Evolutionary conservation across 192 early-diverging fungal genomes (phyloP).

Genomic region (Coemansia sp.): DNA sequence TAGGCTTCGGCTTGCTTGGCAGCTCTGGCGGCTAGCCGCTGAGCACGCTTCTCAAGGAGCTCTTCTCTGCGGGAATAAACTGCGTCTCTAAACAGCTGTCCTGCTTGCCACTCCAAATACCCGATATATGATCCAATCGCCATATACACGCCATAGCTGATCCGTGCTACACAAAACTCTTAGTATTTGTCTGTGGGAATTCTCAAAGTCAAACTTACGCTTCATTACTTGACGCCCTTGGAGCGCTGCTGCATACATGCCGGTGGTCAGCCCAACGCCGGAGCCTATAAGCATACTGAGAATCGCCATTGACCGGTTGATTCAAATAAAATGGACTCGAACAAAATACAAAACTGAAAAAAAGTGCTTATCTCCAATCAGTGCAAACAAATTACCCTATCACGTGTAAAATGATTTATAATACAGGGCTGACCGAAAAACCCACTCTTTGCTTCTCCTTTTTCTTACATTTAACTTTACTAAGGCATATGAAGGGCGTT

Average conservation of each 20-base stretch:
- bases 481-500: not conserved
- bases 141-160: constrained; percentile 39
- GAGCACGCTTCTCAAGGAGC: constrained; percentile 42
- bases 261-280: constrained; percentile 36
- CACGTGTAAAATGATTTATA: constrained; percentile 5
- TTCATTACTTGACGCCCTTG: constrained; percentile 34
- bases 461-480: not conserved
- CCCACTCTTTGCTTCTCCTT: not conserved
- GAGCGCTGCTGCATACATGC: constrained; percentile 48
- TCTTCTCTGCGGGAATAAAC: constrained; percentile 33
- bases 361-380: constrained; percentile 1
- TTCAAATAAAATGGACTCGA: not conserved
- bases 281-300: constrained; percentile 36
- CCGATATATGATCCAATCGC: constrained; percentile 28
- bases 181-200: not conserved
- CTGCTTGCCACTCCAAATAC: constrained; percentile 29
- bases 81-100: constrained; percentile 20
- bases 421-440: not conserved
- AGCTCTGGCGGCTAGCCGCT: constrained; percentile 20
- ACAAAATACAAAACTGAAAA: not conserved
- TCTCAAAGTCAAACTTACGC: constrained; percentile 14
- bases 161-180: constrained; percentile 20
- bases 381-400: not conserved
- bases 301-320: constrained; percentile 15
- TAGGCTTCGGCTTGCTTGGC: not conserved